Conservation (phyloP, 2,329 filamentous ascomycete genomes). For the Paraconiothyrium brasiliense region DNA sequence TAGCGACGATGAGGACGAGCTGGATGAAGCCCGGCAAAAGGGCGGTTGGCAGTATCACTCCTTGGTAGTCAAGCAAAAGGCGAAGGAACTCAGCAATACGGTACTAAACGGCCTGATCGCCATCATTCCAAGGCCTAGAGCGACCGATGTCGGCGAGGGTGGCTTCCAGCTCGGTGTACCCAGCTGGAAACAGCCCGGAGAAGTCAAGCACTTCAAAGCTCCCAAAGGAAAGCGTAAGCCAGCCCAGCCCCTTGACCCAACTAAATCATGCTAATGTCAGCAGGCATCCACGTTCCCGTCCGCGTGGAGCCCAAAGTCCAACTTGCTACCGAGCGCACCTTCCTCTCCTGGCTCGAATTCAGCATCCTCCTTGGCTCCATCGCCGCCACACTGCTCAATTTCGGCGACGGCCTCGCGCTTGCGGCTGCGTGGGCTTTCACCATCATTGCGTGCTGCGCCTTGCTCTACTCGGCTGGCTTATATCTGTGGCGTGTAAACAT, state of each 20-base stretch:
- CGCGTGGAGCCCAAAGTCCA: constrained; percentile 98
- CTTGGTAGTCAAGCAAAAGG: constrained; percentile 56
- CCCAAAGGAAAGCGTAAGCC: constrained; percentile 74
- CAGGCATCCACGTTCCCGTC: constrained; percentile 91
- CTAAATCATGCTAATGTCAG: constrained; percentile 19
- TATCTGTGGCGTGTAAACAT: constrained; percentile 90
- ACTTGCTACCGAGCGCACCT: constrained; percentile 95
- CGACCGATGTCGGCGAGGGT: constrained; percentile 54
- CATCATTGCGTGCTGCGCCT: constrained; percentile 75
- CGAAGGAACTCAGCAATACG: constrained; percentile 56
- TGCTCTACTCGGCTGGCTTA: constrained; percentile 84
- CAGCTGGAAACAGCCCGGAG: constrained; percentile 48
- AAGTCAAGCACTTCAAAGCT: constrained; percentile 68
- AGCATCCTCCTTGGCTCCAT: constrained; percentile 83
- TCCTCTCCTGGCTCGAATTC: constrained; percentile 96
- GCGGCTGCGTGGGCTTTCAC: constrained; percentile 77
- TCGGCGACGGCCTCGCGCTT: constrained; percentile 48
- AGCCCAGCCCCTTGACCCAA: background rate
- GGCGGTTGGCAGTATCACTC: constrained; percentile 80
- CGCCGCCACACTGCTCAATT: constrained; percentile 53
- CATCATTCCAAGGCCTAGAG: constrained; percentile 52
- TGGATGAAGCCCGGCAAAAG: constrained; percentile 79
- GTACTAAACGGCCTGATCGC: constrained; percentile 36
- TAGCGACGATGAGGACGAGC: constrained; percentile 79
- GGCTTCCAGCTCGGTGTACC: constrained; percentile 57